A percentile compares a stretch with the other conserved stretches of the same genome.
phyloP scores from a whole-genome alignment of 2,329 filamentous ascomycete genomes.

The Xylariaceae sp. region DNA sequence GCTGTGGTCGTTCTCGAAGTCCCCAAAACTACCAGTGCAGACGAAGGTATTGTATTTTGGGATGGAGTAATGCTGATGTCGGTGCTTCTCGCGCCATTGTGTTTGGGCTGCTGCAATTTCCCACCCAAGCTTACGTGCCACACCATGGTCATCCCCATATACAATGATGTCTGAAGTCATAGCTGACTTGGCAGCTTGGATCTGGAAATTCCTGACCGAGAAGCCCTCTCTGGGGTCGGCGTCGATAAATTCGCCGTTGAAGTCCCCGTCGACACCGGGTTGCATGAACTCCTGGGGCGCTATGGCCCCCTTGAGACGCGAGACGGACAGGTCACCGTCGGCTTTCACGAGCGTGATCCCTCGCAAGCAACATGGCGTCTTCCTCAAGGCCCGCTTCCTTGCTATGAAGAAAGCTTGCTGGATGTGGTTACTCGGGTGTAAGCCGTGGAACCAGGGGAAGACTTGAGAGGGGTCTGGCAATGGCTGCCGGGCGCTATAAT shows the following conservation, averaged over 20 bases:
- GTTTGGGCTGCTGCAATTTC: slow-evolving; percentile 72
- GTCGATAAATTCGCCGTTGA: slow-evolving; percentile 65
- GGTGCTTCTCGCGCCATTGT: slow-evolving; percentile 65
- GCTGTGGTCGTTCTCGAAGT: slow-evolving; percentile 66
- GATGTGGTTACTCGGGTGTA: slow-evolving; percentile 83
- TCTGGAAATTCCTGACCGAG: slow-evolving; percentile 95
- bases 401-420: slow-evolving; percentile 87
- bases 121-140: slow-evolving; percentile 60
- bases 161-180: slow-evolving; percentile 88
- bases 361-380: slow-evolving; percentile 71
- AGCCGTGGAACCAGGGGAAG: slow-evolving; percentile 93
- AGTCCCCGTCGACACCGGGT: slow-evolving; percentile 26
- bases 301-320: slow-evolving; percentile 83
- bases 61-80: slow-evolving; percentile 47
- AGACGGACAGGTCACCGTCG: slow-evolving; percentile 68
- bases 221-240: slow-evolving; percentile 87
- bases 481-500: slow-evolving; percentile 72
- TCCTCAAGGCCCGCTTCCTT: slow-evolving; percentile 65
- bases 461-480: slow-evolving; percentile 80
- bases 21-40: slow-evolving; percentile 56
- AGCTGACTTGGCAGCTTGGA: slow-evolving; percentile 84
- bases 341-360: slow-evolving; percentile 85
- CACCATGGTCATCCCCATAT: slow-evolving; percentile 70
- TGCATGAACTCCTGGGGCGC: slow-evolving; percentile 75
- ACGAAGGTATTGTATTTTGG: slow-evolving; percentile 84